phyloP scores from a whole-genome alignment of 108 stramenopile species.

The Skeletonema potamos region DNA sequence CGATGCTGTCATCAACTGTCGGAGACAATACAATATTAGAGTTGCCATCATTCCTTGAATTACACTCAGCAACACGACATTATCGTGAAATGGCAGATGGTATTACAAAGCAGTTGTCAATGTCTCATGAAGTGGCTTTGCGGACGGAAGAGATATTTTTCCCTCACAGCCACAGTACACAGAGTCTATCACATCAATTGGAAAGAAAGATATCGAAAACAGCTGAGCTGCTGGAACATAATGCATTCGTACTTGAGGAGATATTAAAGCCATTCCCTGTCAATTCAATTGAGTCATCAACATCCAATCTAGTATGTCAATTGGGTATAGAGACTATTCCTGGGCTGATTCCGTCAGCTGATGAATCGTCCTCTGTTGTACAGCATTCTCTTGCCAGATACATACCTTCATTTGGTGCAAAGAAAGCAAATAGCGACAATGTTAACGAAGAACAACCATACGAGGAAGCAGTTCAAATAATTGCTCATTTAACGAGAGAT shows the following conservation, averaged over 20 bases:
- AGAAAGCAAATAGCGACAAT: constrained; percentile 2
- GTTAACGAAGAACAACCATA: constrained; percentile 39
- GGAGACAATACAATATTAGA: background rate
- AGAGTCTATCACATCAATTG: constrained; percentile 22
- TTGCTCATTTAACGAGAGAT: constrained; percentile 78
- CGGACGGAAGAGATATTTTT: constrained; percentile 31
- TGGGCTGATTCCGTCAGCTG: too few relatives aligned
- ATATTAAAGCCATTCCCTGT: constrained; percentile 41
- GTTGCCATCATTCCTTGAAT: constrained; percentile 26
- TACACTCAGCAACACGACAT: constrained; percentile 22
- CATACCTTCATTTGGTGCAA: constrained; percentile 30
- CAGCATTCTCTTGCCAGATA: constrained; percentile 17
- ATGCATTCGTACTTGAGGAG: constrained; percentile 30
- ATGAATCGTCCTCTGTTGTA: background rate
- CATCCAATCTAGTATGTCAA: background rate
- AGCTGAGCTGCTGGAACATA: constrained; percentile 32
- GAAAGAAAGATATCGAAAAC: constrained; percentile 40
- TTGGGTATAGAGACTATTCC: background rate
- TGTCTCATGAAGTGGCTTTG: constrained; percentile 39
- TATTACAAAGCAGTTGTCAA: constrained; percentile 24
- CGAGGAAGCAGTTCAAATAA: constrained; percentile 61
- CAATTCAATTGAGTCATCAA: constrained; percentile 5
- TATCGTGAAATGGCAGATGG: constrained; percentile 38
- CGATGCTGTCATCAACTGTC: background rate
- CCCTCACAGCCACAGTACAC: background rate